Conservation (phyloP, 2,329 filamentous ascomycete species). For the Hysterium pulicare region DNA sequence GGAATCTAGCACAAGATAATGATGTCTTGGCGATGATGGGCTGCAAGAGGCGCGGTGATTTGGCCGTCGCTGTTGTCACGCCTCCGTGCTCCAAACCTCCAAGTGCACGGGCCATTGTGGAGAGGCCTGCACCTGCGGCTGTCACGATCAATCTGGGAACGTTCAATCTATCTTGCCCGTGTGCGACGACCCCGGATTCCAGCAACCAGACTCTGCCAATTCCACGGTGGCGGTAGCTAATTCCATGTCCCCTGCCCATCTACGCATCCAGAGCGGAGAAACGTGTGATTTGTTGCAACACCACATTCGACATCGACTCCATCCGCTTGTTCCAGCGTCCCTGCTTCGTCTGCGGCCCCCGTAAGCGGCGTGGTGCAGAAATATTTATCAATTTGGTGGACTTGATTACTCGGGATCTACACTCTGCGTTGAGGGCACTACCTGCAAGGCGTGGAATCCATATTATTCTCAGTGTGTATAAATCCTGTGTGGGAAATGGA, state of each 20-base stretch:
- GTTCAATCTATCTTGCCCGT: too few relatives aligned
- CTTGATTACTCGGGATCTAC: constrained; percentile 40
- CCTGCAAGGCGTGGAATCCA: constrained; percentile 41
- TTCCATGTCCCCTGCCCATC: constrained; percentile 11
- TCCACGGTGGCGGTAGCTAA: constrained; percentile 12
- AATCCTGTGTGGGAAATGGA: too few relatives aligned
- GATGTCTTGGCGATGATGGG: too few relatives aligned
- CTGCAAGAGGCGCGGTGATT: too few relatives aligned
- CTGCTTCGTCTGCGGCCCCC: constrained; percentile 8
- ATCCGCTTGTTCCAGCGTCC: constrained; percentile 7
- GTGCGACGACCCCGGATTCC: too few relatives aligned
- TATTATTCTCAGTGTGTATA: constrained; percentile 48
- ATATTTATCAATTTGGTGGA: constrained; percentile 48
- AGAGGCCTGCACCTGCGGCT: too few relatives aligned
- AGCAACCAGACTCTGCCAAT: not conserved
- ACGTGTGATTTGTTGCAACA: too few relatives aligned
- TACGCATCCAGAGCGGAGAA: constrained; percentile 8
- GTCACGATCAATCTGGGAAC: too few relatives aligned
- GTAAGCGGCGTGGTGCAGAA: constrained; percentile 24
- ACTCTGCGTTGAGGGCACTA: constrained; percentile 36
- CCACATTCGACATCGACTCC: constrained; percentile 7
- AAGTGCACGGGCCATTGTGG: too few relatives aligned
- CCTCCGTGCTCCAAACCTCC: too few relatives aligned
- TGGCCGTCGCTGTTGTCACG: too few relatives aligned
- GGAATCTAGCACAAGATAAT: too few relatives aligned